These are phyloP conservation scores for Aureobasidium vineae DNA, from an alignment of 2,329 filamentous ascomycete genomes.

Conservation along the genomic window DNA sequence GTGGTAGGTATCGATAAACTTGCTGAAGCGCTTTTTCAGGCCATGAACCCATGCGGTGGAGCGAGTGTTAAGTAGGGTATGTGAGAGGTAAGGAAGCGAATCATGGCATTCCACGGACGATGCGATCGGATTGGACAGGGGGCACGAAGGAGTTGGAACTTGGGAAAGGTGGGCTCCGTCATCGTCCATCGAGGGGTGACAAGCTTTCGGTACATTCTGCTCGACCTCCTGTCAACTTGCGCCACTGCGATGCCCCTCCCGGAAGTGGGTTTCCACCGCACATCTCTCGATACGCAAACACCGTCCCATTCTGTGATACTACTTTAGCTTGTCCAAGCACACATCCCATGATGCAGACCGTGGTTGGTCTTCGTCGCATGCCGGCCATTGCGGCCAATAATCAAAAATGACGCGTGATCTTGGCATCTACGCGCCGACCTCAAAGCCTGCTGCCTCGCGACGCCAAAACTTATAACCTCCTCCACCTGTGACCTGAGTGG, in stretches of 20 bases:
- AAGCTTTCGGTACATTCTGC: conserved; percentile 18
- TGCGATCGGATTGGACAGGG: conserved; percentile 6
- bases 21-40: conserved; percentile 29
- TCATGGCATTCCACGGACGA: conserved; percentile 26
- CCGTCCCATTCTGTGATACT: not conserved
- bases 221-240: conserved; percentile 19
- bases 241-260: not conserved
- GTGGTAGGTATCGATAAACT: conserved; percentile 30
- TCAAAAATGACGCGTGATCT: conserved; percentile 5
- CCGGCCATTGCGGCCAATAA: no score
- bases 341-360: not conserved
- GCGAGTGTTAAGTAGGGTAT: conserved; percentile 28
- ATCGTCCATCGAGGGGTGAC: conserved; percentile 17
- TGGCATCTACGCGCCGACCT: not conserved
- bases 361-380: no score
- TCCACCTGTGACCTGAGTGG: not conserved
- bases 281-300: not conserved
- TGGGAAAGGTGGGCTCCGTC: conserved; percentile 9
- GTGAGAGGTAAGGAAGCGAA: conserved; percentile 30
- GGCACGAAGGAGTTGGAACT: not conserved
- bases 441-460: conserved; percentile 7
- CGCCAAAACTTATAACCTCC: not conserved
- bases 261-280: not conserved
- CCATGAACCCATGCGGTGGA: conserved; percentile 30
- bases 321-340: not conserved